A percentile compares a stretch with the other conserved stretches of the same genome.
Conservation (phyloP, 805 yeast genomes). For the Saccharomycopsis amapae region DNA sequence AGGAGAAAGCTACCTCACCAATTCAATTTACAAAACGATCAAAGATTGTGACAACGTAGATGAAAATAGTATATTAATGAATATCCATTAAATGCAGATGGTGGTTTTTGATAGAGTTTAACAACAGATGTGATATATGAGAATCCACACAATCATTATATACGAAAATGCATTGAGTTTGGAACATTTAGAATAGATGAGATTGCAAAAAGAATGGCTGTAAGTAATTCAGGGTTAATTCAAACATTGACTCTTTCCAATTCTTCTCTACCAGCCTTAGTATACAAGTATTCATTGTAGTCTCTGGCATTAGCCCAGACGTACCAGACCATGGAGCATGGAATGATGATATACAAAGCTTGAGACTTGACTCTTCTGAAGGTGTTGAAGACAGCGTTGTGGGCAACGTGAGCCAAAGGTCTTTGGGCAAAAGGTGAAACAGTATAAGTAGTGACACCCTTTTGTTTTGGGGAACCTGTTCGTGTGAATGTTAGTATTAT, state of each 20-base stretch:
- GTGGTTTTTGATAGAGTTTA: too few species aligned
- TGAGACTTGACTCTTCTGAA: slow-evolving; percentile 92
- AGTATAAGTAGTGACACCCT: slow-evolving; percentile 78
- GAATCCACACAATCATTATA: too few species aligned
- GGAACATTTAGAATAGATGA: too few species aligned
- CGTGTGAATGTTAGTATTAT: not conserved
- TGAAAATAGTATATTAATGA: too few species aligned
- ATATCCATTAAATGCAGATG: too few species aligned
- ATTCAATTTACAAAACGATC: too few species aligned
- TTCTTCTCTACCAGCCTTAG: slow-evolving; percentile 97
- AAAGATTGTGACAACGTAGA: too few species aligned
- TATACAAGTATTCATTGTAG: slow-evolving; percentile 89
- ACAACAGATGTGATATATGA: too few species aligned
- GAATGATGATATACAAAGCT: slow-evolving; percentile 67
- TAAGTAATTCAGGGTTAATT: slow-evolving; percentile 3
- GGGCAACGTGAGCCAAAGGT: slow-evolving; percentile 80
- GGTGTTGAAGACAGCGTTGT: slow-evolving; percentile 84
- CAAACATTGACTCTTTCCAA: slow-evolving; percentile 54
- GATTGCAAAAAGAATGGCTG: not conserved
- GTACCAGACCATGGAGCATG: slow-evolving; percentile 75
- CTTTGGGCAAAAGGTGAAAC: slow-evolving; percentile 91
- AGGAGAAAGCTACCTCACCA: too few species aligned
- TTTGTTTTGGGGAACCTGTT: slow-evolving; percentile 66
- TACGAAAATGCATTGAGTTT: too few species aligned
- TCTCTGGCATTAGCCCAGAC: slow-evolving; percentile 84